Base-by-base conservation (phyloP, 306 rosid species). In the Hippophae rhamnoides region DNA sequence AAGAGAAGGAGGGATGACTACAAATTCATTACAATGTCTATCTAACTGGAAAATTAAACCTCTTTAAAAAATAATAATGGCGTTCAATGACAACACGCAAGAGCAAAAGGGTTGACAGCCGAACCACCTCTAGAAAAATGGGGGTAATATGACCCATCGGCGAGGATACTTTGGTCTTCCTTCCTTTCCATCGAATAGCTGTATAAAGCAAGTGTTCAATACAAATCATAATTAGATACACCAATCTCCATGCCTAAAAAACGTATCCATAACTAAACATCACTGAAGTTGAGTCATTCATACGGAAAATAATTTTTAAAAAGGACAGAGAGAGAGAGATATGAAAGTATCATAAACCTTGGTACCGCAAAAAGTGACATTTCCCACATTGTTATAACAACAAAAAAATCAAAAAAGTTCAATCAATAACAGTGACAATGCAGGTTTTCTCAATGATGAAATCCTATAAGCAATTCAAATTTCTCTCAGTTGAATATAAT, bases 171-270 rank as follows among this genome's bases (percentile, higher is more conserved):
- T 82, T 1, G 94, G 97, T 55, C 77, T 76, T 62, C 95, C 97
- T 4, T 92, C 99, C 68, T 88, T 92, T 56, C 99, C 99, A 71
- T 88, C 96, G 67, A 92, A 92, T 66, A 92, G 46, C 99, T 92
- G 90, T 78, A 82, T 8, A 57, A 51, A 57, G 62, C 50, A 51
- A 26, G 31, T 59, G 6, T 58, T 46, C 64, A 9, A n/a, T 60
- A 60, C 9, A 44, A 57, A 10, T 52, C 23, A 44, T 38, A 8
- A 26, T 50, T 9, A 54, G 26, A 52, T 18, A 18, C 23, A 18
- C 3, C 27, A 12, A 31, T 41, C 46, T 65, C 49, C 23, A 9
- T 53, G 10, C 41, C 5, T 8, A 52, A 3, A 52, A 23, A 14
- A 47, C 47, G 27, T 6, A 14, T 45, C 14, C 10, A 49, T 8